These are phyloP conservation scores for Fusarium nodosum DNA, from an alignment of 2,329 filamentous ascomycete genomes.

Conservation along the genomic window DNA sequence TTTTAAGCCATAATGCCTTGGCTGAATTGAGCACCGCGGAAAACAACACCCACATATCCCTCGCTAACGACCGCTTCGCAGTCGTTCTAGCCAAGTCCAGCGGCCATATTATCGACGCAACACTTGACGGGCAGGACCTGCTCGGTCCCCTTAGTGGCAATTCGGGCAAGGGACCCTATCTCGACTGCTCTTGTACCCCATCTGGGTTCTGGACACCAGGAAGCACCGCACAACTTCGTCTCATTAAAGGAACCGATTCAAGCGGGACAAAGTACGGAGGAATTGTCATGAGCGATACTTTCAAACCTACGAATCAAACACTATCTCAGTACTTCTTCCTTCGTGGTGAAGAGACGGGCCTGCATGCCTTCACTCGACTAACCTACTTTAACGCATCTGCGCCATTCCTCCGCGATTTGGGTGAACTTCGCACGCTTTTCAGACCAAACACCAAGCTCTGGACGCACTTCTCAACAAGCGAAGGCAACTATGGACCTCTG, in stretches of 20 bases:
- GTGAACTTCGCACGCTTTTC: conserved; percentile 72
- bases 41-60: conserved; percentile 40
- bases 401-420: conserved; percentile 67
- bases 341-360: conserved; percentile 69
- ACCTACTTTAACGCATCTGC: conserved; percentile 68
- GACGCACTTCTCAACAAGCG: conserved; percentile 71
- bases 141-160: conserved; percentile 56
- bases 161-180: conserved; percentile 66
- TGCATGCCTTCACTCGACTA: conserved; percentile 70
- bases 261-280: conserved; percentile 66
- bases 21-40: conserved; percentile 28
- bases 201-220: conserved; percentile 70
- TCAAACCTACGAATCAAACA: conserved; percentile 67
- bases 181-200: conserved; percentile 73
- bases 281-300: conserved; percentile 69
- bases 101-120: conserved; percentile 36
- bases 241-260: conserved; percentile 60
- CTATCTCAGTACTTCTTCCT: conserved; percentile 75
- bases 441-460: conserved; percentile 69
- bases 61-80: conserved; percentile 35
- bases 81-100: conserved; percentile 30
- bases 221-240: conserved; percentile 59
- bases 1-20: background rate
- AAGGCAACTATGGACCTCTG: conserved; percentile 64
- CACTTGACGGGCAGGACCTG: conserved; percentile 58